Evolutionary conservation across 768 basidiomycete species (phyloP), one percentile per base, ranked within the genome.

Genomic region (Tephrocybe rancida): DNA sequence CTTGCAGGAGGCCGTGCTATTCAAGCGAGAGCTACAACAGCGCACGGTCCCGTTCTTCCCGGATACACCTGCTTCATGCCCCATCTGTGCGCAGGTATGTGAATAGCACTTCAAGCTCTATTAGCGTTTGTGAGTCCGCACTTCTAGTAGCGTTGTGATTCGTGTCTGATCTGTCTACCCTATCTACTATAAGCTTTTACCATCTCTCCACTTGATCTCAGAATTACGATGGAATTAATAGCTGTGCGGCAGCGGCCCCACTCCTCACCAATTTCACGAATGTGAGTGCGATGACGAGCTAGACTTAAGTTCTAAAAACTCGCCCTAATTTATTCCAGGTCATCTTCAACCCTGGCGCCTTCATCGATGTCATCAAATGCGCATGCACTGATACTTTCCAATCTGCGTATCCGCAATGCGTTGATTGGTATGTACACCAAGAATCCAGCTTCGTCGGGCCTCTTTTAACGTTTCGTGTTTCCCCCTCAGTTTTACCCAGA

Each of bases 291-390:
- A 8, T 9, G 6, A 19, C 21, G 7, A 32, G 1, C 6, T 32
- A 19, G 13, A 9, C 37, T 44, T 29, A n/a, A 30, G 26, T 34
- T 13, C 41, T 52, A 13, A 43, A 34, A 22, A 13, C 29, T 30
- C 7, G 11, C 4, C n/a, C 29, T 26, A 26, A 16, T 18, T 22
- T 39, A 44, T 24, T 30, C 19, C 37, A 87, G 85, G 73, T 87
- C 58, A 77, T 87, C 41, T 81, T 82, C 60, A 85, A 86, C 56
- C 86, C 86, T 1, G 79, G 81, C 25, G 80, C 79, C 1, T 86
- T 86, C 67, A 73, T 86, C 56, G 75, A 79, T 59, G 73, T 84
- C 41, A 85, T 87, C 63, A 76, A 81, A 67, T 87, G 86, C 67
- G 75, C 84, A 4, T 88, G 87, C 62, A 71, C 76, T 3, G 73